A percentile compares a stretch with the other conserved stretches of the same genome.
Conservation (phyloP, 2,329 filamentous ascomycete species). For the Tolypocladium tundrense region DNA sequence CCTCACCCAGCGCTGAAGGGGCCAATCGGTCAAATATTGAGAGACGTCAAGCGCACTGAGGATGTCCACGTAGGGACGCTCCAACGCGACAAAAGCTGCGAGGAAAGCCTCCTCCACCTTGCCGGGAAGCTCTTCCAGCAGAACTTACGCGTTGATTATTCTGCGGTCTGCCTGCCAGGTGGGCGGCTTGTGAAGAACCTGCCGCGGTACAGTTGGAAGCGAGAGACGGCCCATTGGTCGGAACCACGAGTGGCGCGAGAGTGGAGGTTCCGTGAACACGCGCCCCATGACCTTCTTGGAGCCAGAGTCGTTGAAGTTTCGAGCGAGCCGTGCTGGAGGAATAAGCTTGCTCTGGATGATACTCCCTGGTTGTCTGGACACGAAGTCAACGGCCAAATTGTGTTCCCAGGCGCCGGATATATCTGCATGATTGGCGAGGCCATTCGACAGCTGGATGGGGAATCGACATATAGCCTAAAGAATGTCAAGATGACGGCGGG, state of each 20-base stretch:
- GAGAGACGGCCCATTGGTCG: constrained; percentile 20
- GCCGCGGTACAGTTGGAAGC: constrained; percentile 28
- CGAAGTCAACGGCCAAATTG: constrained; percentile 16
- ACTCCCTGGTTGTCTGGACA: constrained; percentile 28
- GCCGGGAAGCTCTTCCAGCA: constrained; percentile 13
- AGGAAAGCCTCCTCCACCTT: constrained; percentile 9
- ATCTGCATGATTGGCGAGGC: constrained; percentile 22
- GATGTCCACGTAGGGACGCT: constrained; percentile 7
- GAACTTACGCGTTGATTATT: constrained; percentile 9
- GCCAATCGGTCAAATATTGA: constrained; percentile 7
- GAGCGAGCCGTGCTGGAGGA: constrained; percentile 12
- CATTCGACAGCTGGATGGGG: constrained; percentile 6
- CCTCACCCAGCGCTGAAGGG: constrained; percentile 10
- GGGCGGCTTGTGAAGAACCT: constrained; percentile 13
- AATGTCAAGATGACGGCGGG: constrained; percentile 15
- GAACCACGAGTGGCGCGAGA: constrained; percentile 19
- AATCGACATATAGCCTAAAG: background rate
- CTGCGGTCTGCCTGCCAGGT: constrained; percentile 1
- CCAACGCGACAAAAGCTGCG: constrained; percentile 6
- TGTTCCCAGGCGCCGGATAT: constrained; percentile 29
- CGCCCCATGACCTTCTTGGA: constrained; percentile 27
- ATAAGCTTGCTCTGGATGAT: constrained; percentile 9
- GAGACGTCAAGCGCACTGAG: background rate
- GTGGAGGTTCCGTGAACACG: constrained; percentile 19
- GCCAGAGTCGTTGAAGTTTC: constrained; percentile 1